These are phyloP conservation scores for Grigorovia transvaalensis DNA, from an alignment of 805 yeast species.

Conservation along the genomic window DNA sequence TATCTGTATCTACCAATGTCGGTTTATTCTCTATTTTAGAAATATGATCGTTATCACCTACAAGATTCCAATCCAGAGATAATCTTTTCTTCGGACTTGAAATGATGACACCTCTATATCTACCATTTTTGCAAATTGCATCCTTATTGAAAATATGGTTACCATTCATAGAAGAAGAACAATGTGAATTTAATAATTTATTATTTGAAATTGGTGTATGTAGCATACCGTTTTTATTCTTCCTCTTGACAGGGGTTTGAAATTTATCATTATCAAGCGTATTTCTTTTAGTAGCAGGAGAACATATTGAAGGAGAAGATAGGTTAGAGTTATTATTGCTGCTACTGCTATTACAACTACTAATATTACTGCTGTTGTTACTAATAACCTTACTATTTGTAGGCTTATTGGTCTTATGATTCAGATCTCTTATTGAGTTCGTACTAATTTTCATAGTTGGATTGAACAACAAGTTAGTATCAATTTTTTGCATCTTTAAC, in stretches of 20 bases:
- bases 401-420: not conserved
- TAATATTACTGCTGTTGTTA: not conserved
- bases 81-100: slow-evolving; percentile 16
- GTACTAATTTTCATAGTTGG: slow-evolving; percentile 28
- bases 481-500: slow-evolving; percentile 22
- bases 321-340: not conserved
- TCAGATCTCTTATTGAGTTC: not conserved
- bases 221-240: slow-evolving; percentile 3
- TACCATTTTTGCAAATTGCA: slow-evolving; percentile 14
- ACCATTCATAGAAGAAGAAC: not conserved
- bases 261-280: not conserved
- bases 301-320: not conserved
- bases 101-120: slow-evolving; percentile 22
- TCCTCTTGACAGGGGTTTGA: not conserved
- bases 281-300: not conserved
- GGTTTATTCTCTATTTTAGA: too few relatives aligned
- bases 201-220: not conserved
- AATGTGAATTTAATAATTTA: not conserved
- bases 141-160: not conserved
- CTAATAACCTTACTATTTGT: not conserved
- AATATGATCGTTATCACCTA: not conserved
- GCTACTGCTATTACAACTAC: not conserved
- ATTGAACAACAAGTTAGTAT: slow-evolving; percentile 20
- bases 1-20: not conserved
- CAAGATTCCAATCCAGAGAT: not conserved